These are phyloP conservation scores for Dendrostoma leiphaemia DNA, from an alignment of 2,329 filamentous ascomycete genomes.

Conservation along the genomic window DNA sequence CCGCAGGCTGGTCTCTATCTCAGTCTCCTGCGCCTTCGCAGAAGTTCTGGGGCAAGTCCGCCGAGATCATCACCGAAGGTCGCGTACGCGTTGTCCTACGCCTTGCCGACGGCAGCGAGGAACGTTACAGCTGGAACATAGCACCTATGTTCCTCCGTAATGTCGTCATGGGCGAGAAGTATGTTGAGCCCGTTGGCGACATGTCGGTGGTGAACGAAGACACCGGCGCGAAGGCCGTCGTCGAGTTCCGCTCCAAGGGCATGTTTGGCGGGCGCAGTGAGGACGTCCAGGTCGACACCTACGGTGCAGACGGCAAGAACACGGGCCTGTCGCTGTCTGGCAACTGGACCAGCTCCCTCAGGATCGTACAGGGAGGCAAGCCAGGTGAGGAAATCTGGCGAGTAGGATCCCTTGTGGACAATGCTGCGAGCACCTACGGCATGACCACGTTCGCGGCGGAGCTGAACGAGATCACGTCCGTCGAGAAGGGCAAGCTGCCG, in stretches of 20 bases:
- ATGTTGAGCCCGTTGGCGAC: slow-evolving; percentile 83
- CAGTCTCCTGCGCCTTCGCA: slow-evolving; percentile 88
- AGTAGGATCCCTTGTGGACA: slow-evolving; percentile 73
- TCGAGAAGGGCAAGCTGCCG: slow-evolving; percentile 74
- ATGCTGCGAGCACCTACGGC: slow-evolving; percentile 79
- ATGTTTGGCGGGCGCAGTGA: slow-evolving; percentile 97
- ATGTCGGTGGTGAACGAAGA: slow-evolving; percentile 86
- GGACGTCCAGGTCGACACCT: slow-evolving; percentile 77
- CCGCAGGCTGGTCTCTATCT: slow-evolving; percentile 78
- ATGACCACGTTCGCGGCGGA: slow-evolving; percentile 81
- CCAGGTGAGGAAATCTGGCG: slow-evolving; percentile 72
- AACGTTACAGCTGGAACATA: slow-evolving; percentile 84
- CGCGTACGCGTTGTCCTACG: slow-evolving; percentile 75
- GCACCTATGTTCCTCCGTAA: slow-evolving; percentile 92
- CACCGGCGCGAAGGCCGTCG: slow-evolving; percentile 77
- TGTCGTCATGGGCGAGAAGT: slow-evolving; percentile 97
- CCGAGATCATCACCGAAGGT: slow-evolving; percentile 90
- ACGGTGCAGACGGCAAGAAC: slow-evolving; percentile 62
- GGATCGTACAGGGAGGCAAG: slow-evolving; percentile 51
- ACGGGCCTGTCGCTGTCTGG: slow-evolving; percentile 70
- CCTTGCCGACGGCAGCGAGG: slow-evolving; percentile 64
- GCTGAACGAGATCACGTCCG: slow-evolving; percentile 81
- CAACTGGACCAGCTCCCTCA: slow-evolving; percentile 78
- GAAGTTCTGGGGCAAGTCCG: slow-evolving; percentile 98
- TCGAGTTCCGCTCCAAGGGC: slow-evolving; percentile 90